Conservation (phyloP, 164 flowering plant species). For the Piper longum region DNA sequence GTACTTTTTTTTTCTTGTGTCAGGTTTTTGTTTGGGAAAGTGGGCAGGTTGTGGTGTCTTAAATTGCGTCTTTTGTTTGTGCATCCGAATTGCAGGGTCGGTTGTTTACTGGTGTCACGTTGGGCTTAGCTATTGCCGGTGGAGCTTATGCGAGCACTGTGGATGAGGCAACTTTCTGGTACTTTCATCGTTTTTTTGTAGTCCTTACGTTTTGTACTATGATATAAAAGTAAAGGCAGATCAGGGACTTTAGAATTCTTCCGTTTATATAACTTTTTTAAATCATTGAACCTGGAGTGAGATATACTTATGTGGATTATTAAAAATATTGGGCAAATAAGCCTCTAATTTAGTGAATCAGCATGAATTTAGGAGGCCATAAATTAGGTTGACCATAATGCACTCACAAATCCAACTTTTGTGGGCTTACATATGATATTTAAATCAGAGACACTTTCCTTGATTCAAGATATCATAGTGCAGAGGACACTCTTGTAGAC, state of each 20-base stretch:
- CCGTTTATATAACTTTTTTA: background rate
- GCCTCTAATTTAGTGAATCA: background rate
- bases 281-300: background rate
- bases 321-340: background rate
- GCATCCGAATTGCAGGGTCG: conserved; percentile 45
- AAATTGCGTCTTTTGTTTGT: background rate
- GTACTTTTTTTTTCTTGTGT: background rate
- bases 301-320: background rate
- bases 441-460: too few species aligned
- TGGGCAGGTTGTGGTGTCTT: background rate
- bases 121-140: conserved; percentile 71
- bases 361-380: background rate
- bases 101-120: conserved; percentile 61
- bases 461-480: too few species aligned
- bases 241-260: background rate
- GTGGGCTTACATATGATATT: too few species aligned
- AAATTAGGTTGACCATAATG: too few species aligned
- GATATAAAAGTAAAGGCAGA: too few species aligned
- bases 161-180: conserved; percentile 99
- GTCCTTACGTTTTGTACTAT: background rate
- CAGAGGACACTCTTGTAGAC: too few species aligned
- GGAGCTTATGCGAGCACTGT: conserved; percentile 98
- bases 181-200: conserved; percentile 10
- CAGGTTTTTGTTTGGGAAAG: background rate
- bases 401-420: too few species aligned